Base-by-base conservation (phyloP, 176 grass and related monocot genomes). In the Phragmites australis region DNA sequence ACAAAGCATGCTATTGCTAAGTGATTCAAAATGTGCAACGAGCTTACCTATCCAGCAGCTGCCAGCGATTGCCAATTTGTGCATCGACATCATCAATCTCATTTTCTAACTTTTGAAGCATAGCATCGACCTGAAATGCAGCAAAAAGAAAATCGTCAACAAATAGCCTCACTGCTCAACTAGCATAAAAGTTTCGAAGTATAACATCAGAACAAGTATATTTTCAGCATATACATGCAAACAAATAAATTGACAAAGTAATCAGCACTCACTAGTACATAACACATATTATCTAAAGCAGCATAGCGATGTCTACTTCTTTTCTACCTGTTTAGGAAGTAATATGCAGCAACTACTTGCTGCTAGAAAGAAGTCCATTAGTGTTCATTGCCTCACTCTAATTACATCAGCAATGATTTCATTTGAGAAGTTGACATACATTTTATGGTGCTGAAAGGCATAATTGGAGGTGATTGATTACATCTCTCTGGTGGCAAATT, bases 81-180 rank as follows among this genome's bases (percentile, higher is more conserved):
- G 92, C 90, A 78, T 98, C 95, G 56, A 98, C 95, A 81, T 94
- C 92, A 81, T 98, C 95, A 51, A 98, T 98, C 82, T 98, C 95
- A 81, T 93, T 92, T 73, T 94, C 95, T 47, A 98, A 87, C 87
- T 94, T 77, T 31, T 94, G 92, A 65, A 98, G 87, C 92, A 98
- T 93, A 21, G 83, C 77, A 90, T 98, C 92, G 83, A 98, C 95
- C 95, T 98, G 81, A 90, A 89, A 88, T 77, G 51, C 59, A 87
- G 62, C 18, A 47, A 43, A 78, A 67, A 49, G 29, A 43, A 53
- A 76, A 76, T 61, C 5, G 50, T 46, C 59, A 74, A 67, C 14
- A 59, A 73, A 57, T 67, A 50, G 50, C 3, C 0, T 48, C 17
- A 18, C 43, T 63, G 34, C 17, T 6, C 30, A 48, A 59, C 16